Evolutionary conservation across 352 stramenopile genomes (phyloP).

Genomic region (Phytophthora melonis): DNA sequence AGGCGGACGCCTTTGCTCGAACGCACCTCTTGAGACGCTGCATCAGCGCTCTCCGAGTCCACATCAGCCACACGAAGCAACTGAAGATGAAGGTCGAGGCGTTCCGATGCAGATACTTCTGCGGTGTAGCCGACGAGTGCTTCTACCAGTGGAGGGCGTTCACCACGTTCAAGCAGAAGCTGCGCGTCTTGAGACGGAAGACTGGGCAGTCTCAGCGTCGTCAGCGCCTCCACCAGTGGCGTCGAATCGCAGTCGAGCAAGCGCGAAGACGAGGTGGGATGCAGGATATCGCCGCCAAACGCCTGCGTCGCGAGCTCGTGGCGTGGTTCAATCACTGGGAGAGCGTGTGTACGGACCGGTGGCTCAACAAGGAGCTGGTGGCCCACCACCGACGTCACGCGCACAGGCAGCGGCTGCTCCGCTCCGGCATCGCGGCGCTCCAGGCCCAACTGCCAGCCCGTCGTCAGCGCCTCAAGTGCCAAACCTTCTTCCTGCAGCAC

Average conservation of each 20-base stretch:
- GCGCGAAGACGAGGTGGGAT: slow-evolving; percentile 11
- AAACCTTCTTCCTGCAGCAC: slow-evolving; percentile 22
- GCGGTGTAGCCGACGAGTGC: slow-evolving; percentile 23
- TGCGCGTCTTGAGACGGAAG: slow-evolving; percentile 22
- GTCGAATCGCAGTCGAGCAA: slow-evolving; percentile 7
- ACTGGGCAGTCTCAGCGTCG: slow-evolving; percentile 14
- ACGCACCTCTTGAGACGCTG: slow-evolving; percentile 18
- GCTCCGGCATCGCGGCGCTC: slow-evolving; percentile 21
- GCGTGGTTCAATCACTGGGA: slow-evolving; percentile 56
- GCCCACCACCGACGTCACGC: slow-evolving; percentile 36
- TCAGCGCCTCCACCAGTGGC: slow-evolving; percentile 35
- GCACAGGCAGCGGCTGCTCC: slow-evolving; percentile 16
- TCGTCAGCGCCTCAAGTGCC: slow-evolving; percentile 25
- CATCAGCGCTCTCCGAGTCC: slow-evolving; percentile 12
- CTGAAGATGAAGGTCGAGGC: slow-evolving; percentile 20
- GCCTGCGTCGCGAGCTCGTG: slow-evolving; percentile 12
- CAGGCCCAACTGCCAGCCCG: slow-evolving; percentile 25
- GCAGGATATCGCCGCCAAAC: slow-evolving; percentile 14
- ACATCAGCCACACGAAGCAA: slow-evolving; percentile 22
- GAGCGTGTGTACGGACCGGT: slow-evolving; percentile 58
- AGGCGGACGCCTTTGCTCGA: slow-evolving; percentile 22
- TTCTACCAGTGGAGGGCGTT: slow-evolving; percentile 44
- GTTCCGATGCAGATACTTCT: slow-evolving; percentile 41
- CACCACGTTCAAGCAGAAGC: slow-evolving; percentile 29
- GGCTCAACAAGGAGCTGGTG: slow-evolving; percentile 45